Evolutionary conservation across 305 asterid species (phyloP).

Genomic region (Fraxinus baroniana): DNA sequence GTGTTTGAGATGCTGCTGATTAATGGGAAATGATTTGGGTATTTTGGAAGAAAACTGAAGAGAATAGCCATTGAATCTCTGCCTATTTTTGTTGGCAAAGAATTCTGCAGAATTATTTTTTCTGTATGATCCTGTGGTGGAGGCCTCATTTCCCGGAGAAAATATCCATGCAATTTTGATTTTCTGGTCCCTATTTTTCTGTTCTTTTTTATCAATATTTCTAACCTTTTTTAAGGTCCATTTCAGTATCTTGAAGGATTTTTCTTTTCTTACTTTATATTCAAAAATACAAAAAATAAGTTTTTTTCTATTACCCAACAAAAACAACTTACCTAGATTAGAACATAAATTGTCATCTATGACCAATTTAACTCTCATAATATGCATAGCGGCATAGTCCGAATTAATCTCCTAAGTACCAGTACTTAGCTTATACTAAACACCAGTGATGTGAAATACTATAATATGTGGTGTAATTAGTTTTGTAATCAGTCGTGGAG

Average conservation of each 20-base stretch:
- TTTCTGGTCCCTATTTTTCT: not conserved
- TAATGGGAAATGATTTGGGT: constrained; percentile 17
- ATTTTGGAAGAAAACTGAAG: constrained; percentile 31
- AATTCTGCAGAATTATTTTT: constrained; percentile 16
- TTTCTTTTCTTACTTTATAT: not conserved
- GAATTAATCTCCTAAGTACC: too few species aligned
- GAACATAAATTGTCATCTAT: not conserved
- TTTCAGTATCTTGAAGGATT: not conserved
- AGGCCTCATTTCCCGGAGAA: constrained; percentile 28
- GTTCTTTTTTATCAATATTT: not conserved
- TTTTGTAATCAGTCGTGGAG: too few species aligned
- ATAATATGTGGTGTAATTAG: too few species aligned
- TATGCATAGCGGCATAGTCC: too few species aligned
- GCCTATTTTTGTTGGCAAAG: not conserved
- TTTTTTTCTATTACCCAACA: not conserved
- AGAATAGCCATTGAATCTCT: constrained; percentile 41
- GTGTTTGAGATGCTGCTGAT: not conserved
- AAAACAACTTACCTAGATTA: not conserved
- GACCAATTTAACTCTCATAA: not conserved
- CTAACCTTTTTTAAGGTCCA: too few species aligned
- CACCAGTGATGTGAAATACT: too few species aligned
- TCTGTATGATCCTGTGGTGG: constrained; percentile 29
- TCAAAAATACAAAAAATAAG: not conserved
- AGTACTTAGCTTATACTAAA: too few species aligned
- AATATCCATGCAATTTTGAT: constrained; percentile 22